These are phyloP conservation scores for Leccinum uliginosum DNA, from an alignment of 768 basidiomycete species.

Conservation along the genomic window DNA sequence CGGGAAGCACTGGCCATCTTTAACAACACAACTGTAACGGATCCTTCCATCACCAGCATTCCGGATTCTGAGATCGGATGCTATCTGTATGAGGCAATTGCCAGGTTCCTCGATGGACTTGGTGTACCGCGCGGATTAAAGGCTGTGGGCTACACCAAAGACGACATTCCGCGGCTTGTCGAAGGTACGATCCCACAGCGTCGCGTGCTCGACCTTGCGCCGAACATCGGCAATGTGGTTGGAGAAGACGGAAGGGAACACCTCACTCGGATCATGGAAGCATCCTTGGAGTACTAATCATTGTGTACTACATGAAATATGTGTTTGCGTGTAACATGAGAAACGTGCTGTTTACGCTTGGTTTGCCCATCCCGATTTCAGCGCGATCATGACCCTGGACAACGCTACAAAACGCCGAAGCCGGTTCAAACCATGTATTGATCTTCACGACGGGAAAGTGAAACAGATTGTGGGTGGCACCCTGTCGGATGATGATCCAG, in stretches of 20 bases:
- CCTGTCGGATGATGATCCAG: conserved; percentile 62
- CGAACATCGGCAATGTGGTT: conserved; percentile 78
- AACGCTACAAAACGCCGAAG: conserved; percentile 28
- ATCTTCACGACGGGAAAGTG: conserved; percentile 91
- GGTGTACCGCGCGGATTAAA: conserved; percentile 84
- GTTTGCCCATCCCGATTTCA: neutral
- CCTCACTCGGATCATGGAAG: conserved; percentile 75
- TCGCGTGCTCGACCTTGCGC: conserved; percentile 89
- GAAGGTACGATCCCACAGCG: conserved; percentile 91
- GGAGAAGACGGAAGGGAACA: conserved; percentile 83
- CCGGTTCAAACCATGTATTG: conserved; percentile 90
- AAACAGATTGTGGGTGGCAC: conserved; percentile 99
- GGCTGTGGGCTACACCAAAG: conserved; percentile 68
- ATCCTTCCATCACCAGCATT: conserved; percentile 67
- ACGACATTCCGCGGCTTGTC: conserved; percentile 71
- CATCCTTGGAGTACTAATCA: conserved; percentile 66
- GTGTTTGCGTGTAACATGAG: conserved; percentile 8
- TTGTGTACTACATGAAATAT: conserved; percentile 1
- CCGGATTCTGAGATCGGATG: conserved; percentile 77
- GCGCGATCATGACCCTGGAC: neutral
- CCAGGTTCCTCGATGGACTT: conserved; percentile 79
- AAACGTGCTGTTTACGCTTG: neutral
- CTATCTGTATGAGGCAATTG: conserved; percentile 80
- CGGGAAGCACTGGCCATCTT: conserved; percentile 87
- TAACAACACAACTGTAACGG: conserved; percentile 55